phyloP scores from a whole-genome alignment of 2,329 filamentous ascomycete genomes.

The Westerdykella sp. region DNA sequence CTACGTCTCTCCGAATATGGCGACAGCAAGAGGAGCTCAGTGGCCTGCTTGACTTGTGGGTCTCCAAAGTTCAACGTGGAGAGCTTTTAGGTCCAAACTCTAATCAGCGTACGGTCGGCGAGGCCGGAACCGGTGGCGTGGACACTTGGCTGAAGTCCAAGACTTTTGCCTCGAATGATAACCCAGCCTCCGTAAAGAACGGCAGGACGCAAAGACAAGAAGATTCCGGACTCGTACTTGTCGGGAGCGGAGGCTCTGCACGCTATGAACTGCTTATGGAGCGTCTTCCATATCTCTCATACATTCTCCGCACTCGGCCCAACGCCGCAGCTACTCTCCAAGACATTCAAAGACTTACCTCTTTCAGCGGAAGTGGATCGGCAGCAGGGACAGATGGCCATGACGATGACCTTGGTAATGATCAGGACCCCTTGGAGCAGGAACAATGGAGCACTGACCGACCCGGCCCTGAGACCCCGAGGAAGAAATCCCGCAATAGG shows the following conservation, averaged over 20 bases:
- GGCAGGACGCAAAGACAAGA: constrained; percentile 4
- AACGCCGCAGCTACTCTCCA: constrained; percentile 35
- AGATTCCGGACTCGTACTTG: constrained; percentile 34
- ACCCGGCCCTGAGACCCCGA: constrained; percentile 24
- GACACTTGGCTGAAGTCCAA: constrained; percentile 33
- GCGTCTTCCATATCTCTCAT: constrained; percentile 75
- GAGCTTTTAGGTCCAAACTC: constrained; percentile 17
- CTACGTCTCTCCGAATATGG: constrained; percentile 78
- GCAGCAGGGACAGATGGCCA: constrained; percentile 6
- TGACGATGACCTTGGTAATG: constrained; percentile 31
- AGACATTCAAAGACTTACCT: constrained; percentile 63
- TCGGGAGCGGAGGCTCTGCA: constrained; percentile 56
- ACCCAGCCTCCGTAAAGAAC: neutral
- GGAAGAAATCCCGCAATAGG: constrained; percentile 14
- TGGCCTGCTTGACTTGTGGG: constrained; percentile 64
- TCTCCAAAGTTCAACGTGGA: constrained; percentile 49
- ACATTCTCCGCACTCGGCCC: constrained; percentile 46
- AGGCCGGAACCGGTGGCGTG: constrained; percentile 24
- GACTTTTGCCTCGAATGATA: neutral
- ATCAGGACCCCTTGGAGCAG: constrained; percentile 22
- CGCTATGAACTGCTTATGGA: constrained; percentile 74
- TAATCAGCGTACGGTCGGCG: neutral
- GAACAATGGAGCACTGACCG: constrained; percentile 43
- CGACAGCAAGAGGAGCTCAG: constrained; percentile 75
- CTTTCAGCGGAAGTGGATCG: constrained; percentile 53